phyloP scores from a whole-genome alignment of 495 filamentous ascomycete species.

The Wilcoxina mikolae region DNA sequence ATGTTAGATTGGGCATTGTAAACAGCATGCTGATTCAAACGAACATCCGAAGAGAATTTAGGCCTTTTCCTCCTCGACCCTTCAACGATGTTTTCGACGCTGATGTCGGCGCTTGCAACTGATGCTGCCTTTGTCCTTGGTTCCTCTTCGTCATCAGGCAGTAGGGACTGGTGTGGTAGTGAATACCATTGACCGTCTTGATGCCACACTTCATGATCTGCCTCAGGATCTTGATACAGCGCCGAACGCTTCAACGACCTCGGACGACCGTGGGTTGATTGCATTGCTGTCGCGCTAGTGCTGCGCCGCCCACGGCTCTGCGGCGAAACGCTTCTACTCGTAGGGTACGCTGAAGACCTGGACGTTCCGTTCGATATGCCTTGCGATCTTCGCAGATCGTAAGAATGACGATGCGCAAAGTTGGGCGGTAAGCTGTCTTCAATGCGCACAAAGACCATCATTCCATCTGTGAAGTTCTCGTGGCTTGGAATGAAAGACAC shows the following conservation, averaged over 20 bases:
- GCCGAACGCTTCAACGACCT: conserved; percentile 23
- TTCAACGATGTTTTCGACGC: conserved; percentile 93
- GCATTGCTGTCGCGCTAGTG: conserved; percentile 44
- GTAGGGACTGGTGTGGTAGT: conserved; percentile 14
- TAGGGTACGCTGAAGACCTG: conserved; percentile 31
- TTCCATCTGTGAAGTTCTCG: conserved; percentile 80
- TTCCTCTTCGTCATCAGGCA: conserved; percentile 21
- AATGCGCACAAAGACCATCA: conserved; percentile 79
- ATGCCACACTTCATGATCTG: conserved; percentile 15
- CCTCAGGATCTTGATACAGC: conserved; percentile 15
- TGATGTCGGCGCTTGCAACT: conserved; percentile 56
- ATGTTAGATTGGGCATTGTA: conserved; percentile 13
- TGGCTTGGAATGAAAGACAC: conserved; percentile 85
- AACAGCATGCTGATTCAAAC: conserved; percentile 10
- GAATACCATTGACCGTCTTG: conserved; percentile 11
- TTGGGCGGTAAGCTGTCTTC: conserved; percentile 38
- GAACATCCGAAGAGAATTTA: conserved; percentile 48
- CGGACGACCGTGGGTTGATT: conserved; percentile 19
- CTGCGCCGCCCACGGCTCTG: conserved; percentile 59
- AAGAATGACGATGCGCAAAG: conserved; percentile 26
- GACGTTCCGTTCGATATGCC: conserved; percentile 30
- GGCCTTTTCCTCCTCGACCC: conserved; percentile 87
- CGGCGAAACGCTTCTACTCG: conserved; percentile 58
- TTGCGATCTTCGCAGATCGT: conserved; percentile 32
- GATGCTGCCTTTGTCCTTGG: conserved; percentile 21